phyloP scores from a whole-genome alignment of 2,329 filamentous ascomycete species.

The Ascochyta clinopodiicola region DNA sequence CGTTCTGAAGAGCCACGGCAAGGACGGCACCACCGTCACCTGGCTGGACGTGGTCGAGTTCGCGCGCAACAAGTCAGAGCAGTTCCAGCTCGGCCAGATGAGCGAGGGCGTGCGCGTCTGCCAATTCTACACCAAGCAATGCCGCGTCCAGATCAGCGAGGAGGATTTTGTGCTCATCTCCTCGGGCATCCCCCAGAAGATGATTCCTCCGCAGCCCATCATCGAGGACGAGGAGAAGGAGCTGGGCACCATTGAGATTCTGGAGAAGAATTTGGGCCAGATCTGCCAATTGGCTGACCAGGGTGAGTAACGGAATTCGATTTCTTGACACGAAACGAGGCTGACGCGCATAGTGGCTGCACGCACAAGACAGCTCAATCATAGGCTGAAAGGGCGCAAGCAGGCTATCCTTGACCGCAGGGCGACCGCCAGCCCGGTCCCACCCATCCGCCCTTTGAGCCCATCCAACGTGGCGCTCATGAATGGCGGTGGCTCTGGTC shows the following conservation, averaged over 20 bases:
- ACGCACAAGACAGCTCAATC: slow-evolving; percentile 78
- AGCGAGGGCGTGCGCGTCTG: slow-evolving; percentile 75
- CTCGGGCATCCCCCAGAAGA: slow-evolving; percentile 80
- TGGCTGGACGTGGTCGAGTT: slow-evolving; percentile 90
- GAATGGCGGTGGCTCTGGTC: slow-evolving; percentile 45
- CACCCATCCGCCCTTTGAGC: slow-evolving; percentile 45
- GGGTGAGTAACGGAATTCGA: slow-evolving; percentile 51
- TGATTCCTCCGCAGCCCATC: slow-evolving; percentile 80
- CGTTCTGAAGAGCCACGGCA: slow-evolving; percentile 67
- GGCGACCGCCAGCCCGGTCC: slow-evolving; percentile 54
- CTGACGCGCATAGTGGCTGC: slow-evolving; percentile 61
- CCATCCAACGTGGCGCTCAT: slow-evolving; percentile 52
- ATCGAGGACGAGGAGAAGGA: slow-evolving; percentile 88
- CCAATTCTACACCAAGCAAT: slow-evolving; percentile 81
- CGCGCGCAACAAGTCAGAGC: slow-evolving; percentile 77
- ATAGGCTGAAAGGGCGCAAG: slow-evolving; percentile 76
- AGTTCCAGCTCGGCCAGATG: slow-evolving; percentile 75
- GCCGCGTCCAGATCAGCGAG: slow-evolving; percentile 83
- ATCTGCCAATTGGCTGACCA: slow-evolving; percentile 84
- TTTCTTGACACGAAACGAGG: neutral
- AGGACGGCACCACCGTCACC: slow-evolving; percentile 67
- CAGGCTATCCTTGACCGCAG: slow-evolving; percentile 73
- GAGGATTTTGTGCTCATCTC: slow-evolving; percentile 87
- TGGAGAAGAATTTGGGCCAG: slow-evolving; percentile 77
- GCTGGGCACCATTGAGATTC: slow-evolving; percentile 79